These are phyloP conservation scores for Gonapodya sp. DNA, from an alignment of 192 early-diverging fungal genomes.

Conservation along the genomic window DNA sequence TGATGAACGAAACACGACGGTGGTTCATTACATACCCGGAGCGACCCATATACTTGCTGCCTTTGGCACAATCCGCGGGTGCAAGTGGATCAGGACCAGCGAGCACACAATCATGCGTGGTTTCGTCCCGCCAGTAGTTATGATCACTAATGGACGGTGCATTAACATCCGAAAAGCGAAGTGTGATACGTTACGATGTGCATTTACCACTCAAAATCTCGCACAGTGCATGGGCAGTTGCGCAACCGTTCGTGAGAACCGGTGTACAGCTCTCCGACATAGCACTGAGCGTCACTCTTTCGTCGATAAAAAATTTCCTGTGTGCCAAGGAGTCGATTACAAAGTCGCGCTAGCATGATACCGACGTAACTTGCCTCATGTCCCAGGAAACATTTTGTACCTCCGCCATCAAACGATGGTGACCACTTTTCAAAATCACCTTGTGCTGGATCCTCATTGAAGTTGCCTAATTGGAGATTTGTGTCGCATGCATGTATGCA, in stretches of 20 bases:
- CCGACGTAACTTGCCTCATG: constrained; percentile 7
- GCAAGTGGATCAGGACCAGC: constrained; percentile 66
- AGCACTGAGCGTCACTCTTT: background rate
- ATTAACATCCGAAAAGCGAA: background rate
- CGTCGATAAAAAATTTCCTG: background rate
- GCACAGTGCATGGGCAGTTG: background rate
- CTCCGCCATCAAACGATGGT: constrained; percentile 10
- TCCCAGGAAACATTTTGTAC: constrained; percentile 10
- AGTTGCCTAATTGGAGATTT: background rate
- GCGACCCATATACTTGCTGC: constrained; percentile 39
- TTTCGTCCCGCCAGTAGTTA: constrained; percentile 3
- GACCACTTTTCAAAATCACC: constrained; percentile 15
- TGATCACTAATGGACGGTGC: background rate
- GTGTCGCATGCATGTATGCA: too few relatives aligned
- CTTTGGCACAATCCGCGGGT: constrained; percentile 59
- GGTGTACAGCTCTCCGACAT: constrained; percentile 7
- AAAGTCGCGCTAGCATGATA: too few relatives aligned
- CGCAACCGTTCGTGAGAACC: background rate
- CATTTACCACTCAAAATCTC: background rate
- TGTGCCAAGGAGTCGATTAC: too few relatives aligned
- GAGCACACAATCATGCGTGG: background rate
- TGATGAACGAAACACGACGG: background rate
- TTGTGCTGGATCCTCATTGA: background rate
- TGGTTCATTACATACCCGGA: background rate
- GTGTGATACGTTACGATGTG: background rate